phyloP scores from a whole-genome alignment of 2,329 filamentous ascomycete species.

The Emmonsiellopsis sp. region DNA sequence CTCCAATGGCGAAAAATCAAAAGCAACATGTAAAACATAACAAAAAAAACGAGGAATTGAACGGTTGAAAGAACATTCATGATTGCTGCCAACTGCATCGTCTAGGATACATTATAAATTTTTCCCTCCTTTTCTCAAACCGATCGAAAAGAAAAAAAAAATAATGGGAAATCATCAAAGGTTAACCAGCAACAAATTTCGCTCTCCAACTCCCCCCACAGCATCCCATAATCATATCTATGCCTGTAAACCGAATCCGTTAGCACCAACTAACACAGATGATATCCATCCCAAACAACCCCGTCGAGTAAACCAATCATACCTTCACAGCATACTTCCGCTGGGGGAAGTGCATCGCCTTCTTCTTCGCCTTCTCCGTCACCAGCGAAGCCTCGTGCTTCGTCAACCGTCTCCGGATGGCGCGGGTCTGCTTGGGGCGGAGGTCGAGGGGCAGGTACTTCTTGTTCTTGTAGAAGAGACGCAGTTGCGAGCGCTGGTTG shows the following conservation, averaged over 20 bases:
- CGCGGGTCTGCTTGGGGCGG: slow-evolving; percentile 95
- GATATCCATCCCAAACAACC: too few species aligned
- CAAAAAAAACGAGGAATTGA: too few species aligned
- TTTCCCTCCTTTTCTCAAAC: slow-evolving; percentile 14
- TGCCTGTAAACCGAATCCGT: background rate
- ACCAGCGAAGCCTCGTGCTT: slow-evolving; percentile 77
- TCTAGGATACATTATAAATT: slow-evolving; percentile 28
- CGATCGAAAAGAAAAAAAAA: slow-evolving; percentile 1
- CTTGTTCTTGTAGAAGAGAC: slow-evolving; percentile 99
- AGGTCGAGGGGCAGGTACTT: slow-evolving; percentile 98
- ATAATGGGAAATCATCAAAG: too few species aligned
- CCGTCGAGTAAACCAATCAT: slow-evolving; percentile 22
- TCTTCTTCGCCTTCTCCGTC: slow-evolving; percentile 96
- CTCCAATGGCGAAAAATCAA: too few species aligned
- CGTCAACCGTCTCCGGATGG: slow-evolving; percentile 90
- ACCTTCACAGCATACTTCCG: slow-evolving; percentile 99
- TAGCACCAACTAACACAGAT: background rate
- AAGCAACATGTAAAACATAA: too few species aligned
- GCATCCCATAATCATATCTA: slow-evolving; percentile 18
- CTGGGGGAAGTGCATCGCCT: slow-evolving; percentile 89
- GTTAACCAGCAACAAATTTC: slow-evolving; percentile 1
- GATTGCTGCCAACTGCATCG: slow-evolving; percentile 27
- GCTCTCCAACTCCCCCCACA: slow-evolving; percentile 16
- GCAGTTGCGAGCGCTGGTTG: slow-evolving; percentile 96
- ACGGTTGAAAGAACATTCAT: slow-evolving; percentile 16